Evolutionary conservation across 192 early-diverging fungal genomes (phyloP).

Genomic region (Mortierella hygrophila): DNA sequence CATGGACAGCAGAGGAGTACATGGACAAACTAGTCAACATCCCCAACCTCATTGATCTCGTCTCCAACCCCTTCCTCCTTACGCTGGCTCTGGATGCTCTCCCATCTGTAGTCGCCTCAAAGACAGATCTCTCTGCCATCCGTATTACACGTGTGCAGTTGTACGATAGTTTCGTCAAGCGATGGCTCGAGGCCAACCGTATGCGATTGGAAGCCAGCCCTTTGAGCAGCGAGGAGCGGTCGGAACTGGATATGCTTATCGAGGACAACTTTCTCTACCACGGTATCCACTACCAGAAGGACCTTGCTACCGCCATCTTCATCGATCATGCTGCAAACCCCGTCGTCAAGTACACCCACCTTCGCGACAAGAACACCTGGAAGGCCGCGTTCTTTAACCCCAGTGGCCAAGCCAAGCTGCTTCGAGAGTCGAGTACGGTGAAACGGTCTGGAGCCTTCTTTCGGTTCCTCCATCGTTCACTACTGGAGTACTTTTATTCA

Average conservation of each 20-base stretch:
- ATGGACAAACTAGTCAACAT: no score
- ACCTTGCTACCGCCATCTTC: neutral
- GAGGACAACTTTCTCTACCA: neutral
- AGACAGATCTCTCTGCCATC: neutral
- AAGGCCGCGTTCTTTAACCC: neutral
- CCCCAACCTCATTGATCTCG: no score
- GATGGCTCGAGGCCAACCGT: neutral
- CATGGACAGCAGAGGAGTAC: no score
- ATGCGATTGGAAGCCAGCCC: neutral
- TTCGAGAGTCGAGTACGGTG: neutral
- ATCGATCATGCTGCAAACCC: neutral
- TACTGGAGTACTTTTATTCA: constrained; percentile 2
- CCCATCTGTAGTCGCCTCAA: neutral
- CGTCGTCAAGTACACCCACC: neutral
- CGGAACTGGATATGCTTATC: neutral
- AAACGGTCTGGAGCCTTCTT: neutral
- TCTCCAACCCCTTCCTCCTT: no score
- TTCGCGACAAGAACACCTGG: neutral
- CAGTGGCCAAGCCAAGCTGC: neutral
- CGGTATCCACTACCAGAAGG: neutral
- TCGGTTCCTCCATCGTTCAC: neutral
- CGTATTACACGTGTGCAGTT: neutral
- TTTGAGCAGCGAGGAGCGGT: neutral
- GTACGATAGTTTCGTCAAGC: neutral
- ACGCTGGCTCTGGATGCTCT: no score